Evolutionary conservation across 2,329 filamentous ascomycete species (phyloP).

Genomic region (Diaporthe citrichinensis): DNA sequence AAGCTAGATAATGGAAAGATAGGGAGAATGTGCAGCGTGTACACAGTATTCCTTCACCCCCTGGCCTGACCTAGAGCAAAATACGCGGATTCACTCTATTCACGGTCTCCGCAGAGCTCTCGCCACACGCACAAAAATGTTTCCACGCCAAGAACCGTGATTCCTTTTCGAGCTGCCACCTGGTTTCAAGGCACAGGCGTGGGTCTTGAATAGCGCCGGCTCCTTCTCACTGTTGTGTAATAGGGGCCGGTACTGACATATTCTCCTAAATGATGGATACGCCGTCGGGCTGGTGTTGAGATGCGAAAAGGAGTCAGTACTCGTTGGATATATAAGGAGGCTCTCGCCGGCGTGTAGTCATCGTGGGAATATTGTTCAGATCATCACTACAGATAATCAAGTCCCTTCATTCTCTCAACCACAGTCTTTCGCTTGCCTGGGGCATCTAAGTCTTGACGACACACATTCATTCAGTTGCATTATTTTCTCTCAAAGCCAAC

Average conservation of each 20-base stretch:
- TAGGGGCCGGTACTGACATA: slow-evolving; percentile 10
- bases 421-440: slow-evolving; percentile 31
- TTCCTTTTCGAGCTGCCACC: slow-evolving; percentile 18
- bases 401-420: slow-evolving; percentile 21
- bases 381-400: slow-evolving; percentile 21
- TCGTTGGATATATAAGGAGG: slow-evolving; percentile 25
- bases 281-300: background rate
- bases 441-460: slow-evolving; percentile 24
- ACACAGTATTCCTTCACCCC: background rate
- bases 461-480: slow-evolving; percentile 18
- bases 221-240: slow-evolving; percentile 23
- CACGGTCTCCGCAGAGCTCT: slow-evolving; percentile 5
- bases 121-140: slow-evolving; percentile 28
- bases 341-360: background rate
- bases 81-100: slow-evolving; percentile 4
- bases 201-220: slow-evolving; percentile 30
- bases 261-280: slow-evolving; percentile 27
- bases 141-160: slow-evolving; percentile 25
- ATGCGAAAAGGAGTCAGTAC: background rate
- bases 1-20: background rate
- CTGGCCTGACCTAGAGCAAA: background rate
- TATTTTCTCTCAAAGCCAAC: background rate
- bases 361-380: background rate
- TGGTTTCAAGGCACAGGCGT: slow-evolving; percentile 26
- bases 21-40: background rate